Evolutionary conservation across 2,329 filamentous ascomycete genomes (phyloP).

Genomic region (Aspergillus bombycis): DNA sequence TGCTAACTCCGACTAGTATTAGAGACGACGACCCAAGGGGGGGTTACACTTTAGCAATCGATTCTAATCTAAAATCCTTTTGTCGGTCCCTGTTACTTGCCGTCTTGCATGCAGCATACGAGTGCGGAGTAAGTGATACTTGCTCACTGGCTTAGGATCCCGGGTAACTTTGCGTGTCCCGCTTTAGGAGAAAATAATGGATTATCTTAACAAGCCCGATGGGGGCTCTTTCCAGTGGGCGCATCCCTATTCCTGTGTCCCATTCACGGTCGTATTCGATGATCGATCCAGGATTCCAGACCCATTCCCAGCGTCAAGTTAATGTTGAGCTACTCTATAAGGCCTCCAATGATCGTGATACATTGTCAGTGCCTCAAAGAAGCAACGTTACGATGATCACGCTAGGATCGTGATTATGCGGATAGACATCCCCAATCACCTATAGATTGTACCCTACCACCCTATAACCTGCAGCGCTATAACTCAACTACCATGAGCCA

Average conservation of each 20-base stretch:
- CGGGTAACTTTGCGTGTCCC: conserved; percentile 2
- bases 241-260: neutral
- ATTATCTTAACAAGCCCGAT: neutral
- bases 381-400: conserved; percentile 15
- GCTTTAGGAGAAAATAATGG: neutral
- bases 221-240: neutral
- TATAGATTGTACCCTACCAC: neutral
- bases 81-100: conserved; percentile 14
- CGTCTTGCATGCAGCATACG: conserved; percentile 24
- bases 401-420: conserved; percentile 6
- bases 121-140: conserved; percentile 14
- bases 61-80: conserved; percentile 12
- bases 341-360: conserved; percentile 16
- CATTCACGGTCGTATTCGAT: conserved; percentile 1
- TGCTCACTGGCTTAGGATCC: neutral
- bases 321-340: conserved; percentile 12
- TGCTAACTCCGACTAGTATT: neutral
- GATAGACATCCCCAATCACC: neutral
- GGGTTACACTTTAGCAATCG: neutral
- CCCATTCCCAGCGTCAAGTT: conserved; percentile 1
- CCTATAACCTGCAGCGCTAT: neutral
- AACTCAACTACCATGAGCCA: conserved; percentile 2
- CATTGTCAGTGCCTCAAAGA: conserved; percentile 8
- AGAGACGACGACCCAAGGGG: conserved; percentile 10
- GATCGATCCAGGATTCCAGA: neutral